phyloP scores from a whole-genome alignment of 2,329 filamentous ascomycete species.

The Gnomoniopsis sp. region DNA sequence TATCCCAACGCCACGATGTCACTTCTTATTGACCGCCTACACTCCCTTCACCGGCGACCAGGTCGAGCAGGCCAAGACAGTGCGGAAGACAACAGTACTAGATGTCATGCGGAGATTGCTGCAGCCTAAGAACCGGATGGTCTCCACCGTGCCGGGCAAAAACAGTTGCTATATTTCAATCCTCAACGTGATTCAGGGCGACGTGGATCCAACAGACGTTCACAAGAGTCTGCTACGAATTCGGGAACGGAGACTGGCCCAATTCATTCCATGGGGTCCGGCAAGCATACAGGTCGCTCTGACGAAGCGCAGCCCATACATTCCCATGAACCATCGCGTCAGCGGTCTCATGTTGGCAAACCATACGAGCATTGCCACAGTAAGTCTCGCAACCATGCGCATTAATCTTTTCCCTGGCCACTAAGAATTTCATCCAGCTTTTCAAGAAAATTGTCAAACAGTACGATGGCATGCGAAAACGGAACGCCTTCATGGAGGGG shows the following conservation, averaged over 20 bases:
- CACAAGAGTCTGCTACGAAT: constrained; percentile 98
- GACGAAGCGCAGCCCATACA: constrained; percentile 94
- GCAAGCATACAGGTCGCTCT: constrained; percentile 96
- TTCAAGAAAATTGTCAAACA: constrained; percentile 92
- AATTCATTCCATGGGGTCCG: constrained; percentile 97
- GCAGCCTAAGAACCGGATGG: constrained; percentile 99
- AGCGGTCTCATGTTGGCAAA: constrained; percentile 97
- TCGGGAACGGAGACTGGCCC: constrained; percentile 86
- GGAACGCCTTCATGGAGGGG: constrained; percentile 92
- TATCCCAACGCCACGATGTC: constrained; percentile 92
- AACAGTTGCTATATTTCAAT: constrained; percentile 99
- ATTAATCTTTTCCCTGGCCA: not conserved
- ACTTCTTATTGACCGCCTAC: constrained; percentile 98
- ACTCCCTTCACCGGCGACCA: constrained; percentile 96
- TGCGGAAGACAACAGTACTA: constrained; percentile 94
- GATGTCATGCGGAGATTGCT: constrained; percentile 95
- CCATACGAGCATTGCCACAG: constrained; percentile 92
- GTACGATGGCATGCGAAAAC: constrained; percentile 91
- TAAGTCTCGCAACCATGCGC: constrained; percentile 34
- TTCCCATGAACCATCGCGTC: constrained; percentile 89
- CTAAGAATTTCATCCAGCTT: constrained; percentile 43
- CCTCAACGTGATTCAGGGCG: constrained; percentile 97
- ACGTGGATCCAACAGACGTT: constrained; percentile 95
- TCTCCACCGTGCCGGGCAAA: constrained; percentile 90
- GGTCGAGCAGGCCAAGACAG: constrained; percentile 94